Base-by-base conservation (phyloP, 1,284 basidiomycete species). In the Ceratorhiza oryzae-sativae region DNA sequence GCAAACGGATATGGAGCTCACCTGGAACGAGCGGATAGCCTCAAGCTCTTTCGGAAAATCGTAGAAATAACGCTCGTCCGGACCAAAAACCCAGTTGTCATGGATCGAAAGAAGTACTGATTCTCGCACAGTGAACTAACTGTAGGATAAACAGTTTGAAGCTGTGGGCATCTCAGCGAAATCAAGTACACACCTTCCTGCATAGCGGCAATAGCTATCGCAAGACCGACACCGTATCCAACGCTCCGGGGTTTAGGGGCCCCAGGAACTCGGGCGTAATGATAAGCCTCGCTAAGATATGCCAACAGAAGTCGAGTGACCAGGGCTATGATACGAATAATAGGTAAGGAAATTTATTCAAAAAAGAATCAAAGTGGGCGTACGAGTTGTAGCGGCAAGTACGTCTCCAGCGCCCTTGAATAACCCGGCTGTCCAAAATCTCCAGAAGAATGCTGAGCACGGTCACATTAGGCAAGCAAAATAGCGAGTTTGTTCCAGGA, bases 41-140 rank as follows among this genome's bases (percentile, higher is more conserved):
- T 32, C 36, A 68, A 46, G 32, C 63, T 68, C 32, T 68, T 68
- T 25, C 63, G 41, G 51, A 68, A 68, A 32, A 68, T 68, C 23
- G 51, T 56, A 18, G 63, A 55, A 39, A 68, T 68, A 6, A 68
- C 63, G 20, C 61, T 67, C 10, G 71, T 72, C 12, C 71, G 61
- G 30, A 67, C 51, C 51, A 72, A 46, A 53, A 72, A 72, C 10
- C 71, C 71, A 41, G 60, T 61, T n/a, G 61, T 65, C 71, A 72
- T 72, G 27, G 71, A 56, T 15, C 71, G 51, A 49, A 67, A 72
- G 45, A 72, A 72, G 45, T 67, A 67, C 36, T 72, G 71, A 32
- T 72, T 72, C 25, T 46, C 56, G 55, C 71, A 72, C 32, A 72
- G 53, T 9, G 61, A 67, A 27, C 61, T 67, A 10, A 65, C 63